These are phyloP conservation scores for Saccharomycopsis oosterbeekiorum DNA, from an alignment of 805 yeast species.

Conservation along the genomic window DNA sequence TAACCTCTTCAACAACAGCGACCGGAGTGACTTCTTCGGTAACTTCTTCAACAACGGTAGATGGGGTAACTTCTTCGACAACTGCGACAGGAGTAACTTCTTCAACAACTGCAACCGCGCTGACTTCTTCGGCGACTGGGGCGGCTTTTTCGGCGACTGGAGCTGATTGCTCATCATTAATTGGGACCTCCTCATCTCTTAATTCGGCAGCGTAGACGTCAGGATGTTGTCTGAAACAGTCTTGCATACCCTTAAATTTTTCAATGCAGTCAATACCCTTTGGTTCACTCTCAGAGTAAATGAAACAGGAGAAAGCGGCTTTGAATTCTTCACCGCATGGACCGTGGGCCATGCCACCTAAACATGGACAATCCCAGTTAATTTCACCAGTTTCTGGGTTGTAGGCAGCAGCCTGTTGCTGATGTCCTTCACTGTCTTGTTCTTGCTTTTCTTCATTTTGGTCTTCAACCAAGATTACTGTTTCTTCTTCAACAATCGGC, in stretches of 20 bases:
- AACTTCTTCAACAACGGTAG: background rate
- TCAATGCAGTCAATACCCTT: slow-evolving; percentile 93
- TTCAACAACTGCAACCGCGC: slow-evolving; percentile 16
- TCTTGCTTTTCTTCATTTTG: slow-evolving; percentile 44
- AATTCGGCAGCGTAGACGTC: slow-evolving; percentile 90
- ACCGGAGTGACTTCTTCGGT: slow-evolving; percentile 7
- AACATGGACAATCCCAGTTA: slow-evolving; percentile 98
- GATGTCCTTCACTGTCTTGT: background rate
- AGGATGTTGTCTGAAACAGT: slow-evolving; percentile 86
- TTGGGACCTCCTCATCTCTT: slow-evolving; percentile 59
- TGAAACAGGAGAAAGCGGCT: slow-evolving; percentile 90
- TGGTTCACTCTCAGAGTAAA: slow-evolving; percentile 88
- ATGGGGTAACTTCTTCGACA: slow-evolving; percentile 19
- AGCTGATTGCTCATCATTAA: slow-evolving; percentile 20
- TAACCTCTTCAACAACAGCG: slow-evolving; percentile 17
- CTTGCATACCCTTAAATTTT: slow-evolving; percentile 85
- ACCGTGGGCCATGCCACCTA: slow-evolving; percentile 94
- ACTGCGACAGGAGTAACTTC: slow-evolving; percentile 6
- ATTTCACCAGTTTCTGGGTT: slow-evolving; percentile 93
- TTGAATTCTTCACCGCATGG: slow-evolving; percentile 97
- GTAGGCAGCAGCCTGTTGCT: slow-evolving; percentile 17
- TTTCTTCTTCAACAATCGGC: slow-evolving; percentile 22
- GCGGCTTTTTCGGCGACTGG: slow-evolving; percentile 17
- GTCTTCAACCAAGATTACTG: slow-evolving; percentile 50
- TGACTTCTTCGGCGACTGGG: slow-evolving; percentile 17